Conservation (phyloP, 1,284 basidiomycete species). For the Melampsora abietis-canadensis region DNA sequence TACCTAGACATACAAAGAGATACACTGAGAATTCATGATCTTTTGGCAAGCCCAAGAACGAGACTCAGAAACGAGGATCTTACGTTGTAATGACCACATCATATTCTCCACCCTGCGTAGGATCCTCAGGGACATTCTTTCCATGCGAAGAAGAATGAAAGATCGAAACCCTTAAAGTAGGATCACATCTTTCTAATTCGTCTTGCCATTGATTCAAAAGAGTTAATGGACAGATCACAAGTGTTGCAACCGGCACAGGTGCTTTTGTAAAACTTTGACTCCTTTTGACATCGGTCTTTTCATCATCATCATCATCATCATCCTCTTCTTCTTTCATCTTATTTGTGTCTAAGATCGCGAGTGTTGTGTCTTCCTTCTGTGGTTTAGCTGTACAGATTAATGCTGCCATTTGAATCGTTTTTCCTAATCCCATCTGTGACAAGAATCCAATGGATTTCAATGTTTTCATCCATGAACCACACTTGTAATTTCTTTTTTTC, state of each 20-base stretch:
- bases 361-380: constrained; percentile 52
- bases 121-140: constrained; percentile 64
- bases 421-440: constrained; percentile 74
- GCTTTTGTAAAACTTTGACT: not conserved
- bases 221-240: constrained; percentile 90
- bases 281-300: not conserved
- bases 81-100: constrained; percentile 41
- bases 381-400: constrained; percentile 72
- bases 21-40: not conserved
- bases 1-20: constrained; percentile 4
- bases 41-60: not conserved
- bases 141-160: constrained; percentile 80
- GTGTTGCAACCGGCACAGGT: constrained; percentile 59
- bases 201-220: constrained; percentile 85
- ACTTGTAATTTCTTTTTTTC: too few relatives aligned
- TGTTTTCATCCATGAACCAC: too few relatives aligned
- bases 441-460: too few relatives aligned
- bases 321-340: not conserved
- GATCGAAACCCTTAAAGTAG: constrained; percentile 64
- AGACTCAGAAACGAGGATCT: not conserved
- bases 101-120: constrained; percentile 55
- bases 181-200: constrained; percentile 67
- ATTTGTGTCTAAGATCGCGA: not conserved
- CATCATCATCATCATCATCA: not conserved
- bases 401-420: constrained; percentile 92